Conservation (phyloP, 1,139 yeast species). For the Sugiyamaella grinbergsii region DNA sequence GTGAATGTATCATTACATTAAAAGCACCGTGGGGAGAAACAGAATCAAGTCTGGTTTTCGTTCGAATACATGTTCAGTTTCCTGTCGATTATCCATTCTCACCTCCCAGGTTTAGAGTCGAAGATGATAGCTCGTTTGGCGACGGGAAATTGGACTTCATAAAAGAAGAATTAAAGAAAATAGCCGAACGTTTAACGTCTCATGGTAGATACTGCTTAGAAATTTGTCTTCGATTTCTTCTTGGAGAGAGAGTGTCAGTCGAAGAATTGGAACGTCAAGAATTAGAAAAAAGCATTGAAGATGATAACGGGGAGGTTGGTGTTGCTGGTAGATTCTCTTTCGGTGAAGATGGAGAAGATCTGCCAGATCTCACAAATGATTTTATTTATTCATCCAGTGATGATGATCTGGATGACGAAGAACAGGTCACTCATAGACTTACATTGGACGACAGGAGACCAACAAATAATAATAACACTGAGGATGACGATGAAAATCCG, state of each 20-base stretch:
- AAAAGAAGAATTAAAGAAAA: slow-evolving; percentile 53
- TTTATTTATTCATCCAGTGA: slow-evolving; percentile 14
- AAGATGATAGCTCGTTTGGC: slow-evolving; percentile 71
- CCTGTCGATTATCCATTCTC: slow-evolving; percentile 73
- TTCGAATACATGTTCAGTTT: slow-evolving; percentile 66
- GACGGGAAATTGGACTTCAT: slow-evolving; percentile 54
- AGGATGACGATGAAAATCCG: slow-evolving; percentile 27
- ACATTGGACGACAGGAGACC: slow-evolving; percentile 16
- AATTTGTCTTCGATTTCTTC: slow-evolving; percentile 69
- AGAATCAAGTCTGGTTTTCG: slow-evolving; percentile 63
- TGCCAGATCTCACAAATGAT: slow-evolving; percentile 15
- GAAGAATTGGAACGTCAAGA: slow-evolving; percentile 24
- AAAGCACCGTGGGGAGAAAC: slow-evolving; percentile 68
- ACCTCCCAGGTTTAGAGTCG: slow-evolving; percentile 64
- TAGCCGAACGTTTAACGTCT: slow-evolving; percentile 59
- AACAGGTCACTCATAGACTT: slow-evolving; percentile 41
- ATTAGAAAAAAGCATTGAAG: slow-evolving; percentile 8
- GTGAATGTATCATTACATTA: slow-evolving; percentile 71
- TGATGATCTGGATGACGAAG: slow-evolving; percentile 39
- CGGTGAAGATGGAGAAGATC: slow-evolving; percentile 14
- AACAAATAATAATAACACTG: slow-evolving; percentile 12
- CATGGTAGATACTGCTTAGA: slow-evolving; percentile 73
- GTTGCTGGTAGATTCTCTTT: slow-evolving; percentile 9
- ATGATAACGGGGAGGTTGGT: slow-evolving; percentile 10
- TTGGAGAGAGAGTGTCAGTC: slow-evolving; percentile 71